A percentile compares a stretch with the other conserved stretches of the same genome.
These are phyloP conservation scores for Aspergillus spinulosporus DNA, from an alignment of 2,329 filamentous ascomycete genomes.

Conservation along the genomic window DNA sequence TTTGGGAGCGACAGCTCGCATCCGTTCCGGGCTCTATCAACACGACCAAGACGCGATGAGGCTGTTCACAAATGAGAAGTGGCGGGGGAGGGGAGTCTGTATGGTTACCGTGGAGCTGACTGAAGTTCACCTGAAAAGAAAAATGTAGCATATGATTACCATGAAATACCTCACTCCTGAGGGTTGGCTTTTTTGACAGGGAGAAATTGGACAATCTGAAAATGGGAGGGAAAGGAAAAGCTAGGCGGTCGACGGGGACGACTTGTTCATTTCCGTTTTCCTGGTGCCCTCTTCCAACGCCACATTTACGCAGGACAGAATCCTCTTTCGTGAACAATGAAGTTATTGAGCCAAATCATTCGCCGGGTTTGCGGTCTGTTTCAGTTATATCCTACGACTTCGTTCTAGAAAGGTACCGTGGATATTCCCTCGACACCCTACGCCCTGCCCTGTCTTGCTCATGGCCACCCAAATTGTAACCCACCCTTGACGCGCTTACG, in stretches of 20 bases:
- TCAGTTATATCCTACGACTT: background rate
- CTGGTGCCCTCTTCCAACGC: background rate
- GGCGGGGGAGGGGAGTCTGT: conserved; percentile 10
- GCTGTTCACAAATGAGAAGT: conserved; percentile 12
- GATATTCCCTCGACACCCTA: no score
- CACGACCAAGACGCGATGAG: conserved; percentile 21
- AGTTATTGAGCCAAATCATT: background rate
- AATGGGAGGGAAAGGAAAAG: conserved; percentile 8
- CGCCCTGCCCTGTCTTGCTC: no score
- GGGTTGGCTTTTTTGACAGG: background rate
- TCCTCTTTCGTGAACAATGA: background rate
- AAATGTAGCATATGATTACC: background rate
- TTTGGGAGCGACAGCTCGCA: conserved; percentile 10
- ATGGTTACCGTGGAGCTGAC: background rate
- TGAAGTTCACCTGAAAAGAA: background rate
- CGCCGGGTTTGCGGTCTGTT: background rate
- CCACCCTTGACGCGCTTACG: no score
- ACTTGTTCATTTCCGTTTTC: conserved; percentile 4
- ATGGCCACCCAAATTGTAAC: no score
- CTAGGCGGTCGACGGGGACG: conserved; percentile 10
- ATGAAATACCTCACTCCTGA: background rate
- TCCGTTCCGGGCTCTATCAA: conserved; percentile 14
- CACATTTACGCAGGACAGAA: background rate
- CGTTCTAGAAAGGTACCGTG: no score
- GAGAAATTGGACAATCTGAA: background rate